Base-by-base conservation (phyloP, 768 basidiomycete species). In the Epithele typhae region DNA sequence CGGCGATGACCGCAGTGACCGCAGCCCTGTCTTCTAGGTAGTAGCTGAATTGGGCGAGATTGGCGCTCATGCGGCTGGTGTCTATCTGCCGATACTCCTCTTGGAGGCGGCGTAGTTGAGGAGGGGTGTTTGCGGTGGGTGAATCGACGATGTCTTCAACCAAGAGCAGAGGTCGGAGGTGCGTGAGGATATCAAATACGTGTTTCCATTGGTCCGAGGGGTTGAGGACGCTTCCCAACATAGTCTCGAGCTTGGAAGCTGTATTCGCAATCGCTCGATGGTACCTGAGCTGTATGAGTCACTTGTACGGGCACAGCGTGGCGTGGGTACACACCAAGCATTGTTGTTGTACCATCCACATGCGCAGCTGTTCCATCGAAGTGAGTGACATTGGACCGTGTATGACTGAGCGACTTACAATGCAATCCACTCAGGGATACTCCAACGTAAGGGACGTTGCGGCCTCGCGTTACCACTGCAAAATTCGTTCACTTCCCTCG, bases 331-430 rank as follows among this genome's bases (percentile, higher is more conserved):
- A 23, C 15, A 46, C 49, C 40, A 46, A 4, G 35, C 22, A 15
- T 46, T 51, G 40, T 51, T 51, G 45, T 46, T 51, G 18, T 41
- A 40, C 49, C 49, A 51, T n/a, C 49, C 49, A 9, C 40, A 37
- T 3, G 49, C 49, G 36, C 49, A 51, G 21, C 49, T 51, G 17
- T 6, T 14, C n/a, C 37, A n/a, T n/a, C n/a, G n/a, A n/a, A n/a
- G n/a, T n/a, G n/a, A n/a, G n/a, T n/a, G n/a, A n/a, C n/a, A n/a
- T n/a, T n/a, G n/a, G n/a, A n/a, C n/a, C n/a, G n/a, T n/a, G n/a
- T n/a, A n/a, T n/a, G n/a, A n/a, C n/a, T n/a, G n/a, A 32, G 5
- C 14, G 8, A 48, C 49, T 34, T 15, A 51, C 49, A 51, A 51
- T 4, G 49, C 49, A 9, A 51, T 46, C 49, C 45, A 51, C 30